Evolutionary conservation across 169 alveolate genomes (phyloP).

Genomic region (Plasmodium billcollinsi): DNA sequence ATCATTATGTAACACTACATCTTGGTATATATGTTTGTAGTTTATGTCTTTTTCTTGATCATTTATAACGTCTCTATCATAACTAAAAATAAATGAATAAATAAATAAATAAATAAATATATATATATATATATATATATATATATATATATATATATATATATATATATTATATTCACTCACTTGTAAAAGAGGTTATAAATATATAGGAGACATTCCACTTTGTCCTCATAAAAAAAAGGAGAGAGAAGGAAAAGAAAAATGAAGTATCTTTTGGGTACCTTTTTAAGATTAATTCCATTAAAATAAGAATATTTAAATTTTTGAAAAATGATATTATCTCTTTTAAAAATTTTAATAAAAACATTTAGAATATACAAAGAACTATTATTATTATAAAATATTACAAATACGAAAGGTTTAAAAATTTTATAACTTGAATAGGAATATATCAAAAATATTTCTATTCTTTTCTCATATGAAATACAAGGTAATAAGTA

Average conservation of each 20-base stretch:
- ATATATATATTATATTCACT: neutral
- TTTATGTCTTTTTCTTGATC: slow-evolving; percentile 53
- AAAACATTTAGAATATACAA: slow-evolving; percentile 22
- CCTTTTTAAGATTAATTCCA: slow-evolving; percentile 31
- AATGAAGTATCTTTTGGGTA: slow-evolving; percentile 43
- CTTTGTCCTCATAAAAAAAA: slow-evolving; percentile 45
- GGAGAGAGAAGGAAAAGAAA: slow-evolving; percentile 42
- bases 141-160: neutral
- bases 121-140: neutral
- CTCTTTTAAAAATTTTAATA: slow-evolving; percentile 7
- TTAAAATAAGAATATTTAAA: slow-evolving; percentile 45
- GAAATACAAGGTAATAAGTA: slow-evolving; percentile 66
- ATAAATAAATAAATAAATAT: neutral
- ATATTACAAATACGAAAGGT: slow-evolving; percentile 38
- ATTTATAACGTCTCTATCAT: slow-evolving; percentile 39
- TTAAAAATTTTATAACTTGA: slow-evolving; percentile 43
- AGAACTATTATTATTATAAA: slow-evolving; percentile 35
- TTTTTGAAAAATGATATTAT: slow-evolving; percentile 31
- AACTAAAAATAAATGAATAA: slow-evolving; percentile 12
- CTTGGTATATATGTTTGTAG: slow-evolving; percentile 30
- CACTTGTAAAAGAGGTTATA: slow-evolving; percentile 53
- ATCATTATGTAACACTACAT: slow-evolving; percentile 50
- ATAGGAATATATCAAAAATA: slow-evolving; percentile 48
- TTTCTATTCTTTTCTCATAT: slow-evolving; percentile 55
- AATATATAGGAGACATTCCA: slow-evolving; percentile 49